Base-by-base conservation (phyloP, 2,329 filamentous ascomycete genomes). In the Pseudogymnoascus pannorum region DNA sequence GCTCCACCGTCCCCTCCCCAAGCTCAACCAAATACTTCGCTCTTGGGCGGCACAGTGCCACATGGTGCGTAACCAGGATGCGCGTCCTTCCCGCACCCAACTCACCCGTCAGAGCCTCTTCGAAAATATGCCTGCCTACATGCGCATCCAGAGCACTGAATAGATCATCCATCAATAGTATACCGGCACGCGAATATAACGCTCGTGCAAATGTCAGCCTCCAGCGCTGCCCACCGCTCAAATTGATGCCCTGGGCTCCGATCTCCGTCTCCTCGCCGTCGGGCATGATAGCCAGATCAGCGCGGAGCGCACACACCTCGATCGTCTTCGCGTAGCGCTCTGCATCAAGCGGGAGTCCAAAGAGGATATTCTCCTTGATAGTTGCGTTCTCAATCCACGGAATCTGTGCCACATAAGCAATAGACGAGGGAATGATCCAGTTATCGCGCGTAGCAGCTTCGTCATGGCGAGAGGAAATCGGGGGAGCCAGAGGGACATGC, bases 381-480 rank as follows among this genome's bases (percentile, higher is more conserved):
- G 85, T 88, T 0, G 87, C 88, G 67, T 92, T 93, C 69, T 93
- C 89, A 57, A 94, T 89, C 90, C 89, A 94, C 0, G 90, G 89
- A 6, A 88, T 91, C 70, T 92, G 89, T 1, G 87, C 84, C 33
- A 92, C 87, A 67, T 87, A 93, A 0, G 89, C 89, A 57, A 92
- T 81, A 1, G 87, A 82, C 2, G 81, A 80, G 6, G 86, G 81
- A 14, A 91, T 79, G 48, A 88, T 85, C 89, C 89, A 92, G 66
- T 89, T 77, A 3, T 73, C 73, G 54, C 68, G 75, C 12, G 75
- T 87, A 2, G 88, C 88, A 64, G 85, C 81, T 59, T 75, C 71
- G 66, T 90, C 87, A 64, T 82, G 80, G 36, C 87, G 79, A 26
- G 87, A 79, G 4, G 76, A 69, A 0, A 81, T 73, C 0, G 77